A percentile compares a stretch with the other conserved stretches of the same genome.
Evolutionary conservation across 805 yeast genomes (phyloP).

Genomic region (Metschnikowia noctiluminum): DNA sequence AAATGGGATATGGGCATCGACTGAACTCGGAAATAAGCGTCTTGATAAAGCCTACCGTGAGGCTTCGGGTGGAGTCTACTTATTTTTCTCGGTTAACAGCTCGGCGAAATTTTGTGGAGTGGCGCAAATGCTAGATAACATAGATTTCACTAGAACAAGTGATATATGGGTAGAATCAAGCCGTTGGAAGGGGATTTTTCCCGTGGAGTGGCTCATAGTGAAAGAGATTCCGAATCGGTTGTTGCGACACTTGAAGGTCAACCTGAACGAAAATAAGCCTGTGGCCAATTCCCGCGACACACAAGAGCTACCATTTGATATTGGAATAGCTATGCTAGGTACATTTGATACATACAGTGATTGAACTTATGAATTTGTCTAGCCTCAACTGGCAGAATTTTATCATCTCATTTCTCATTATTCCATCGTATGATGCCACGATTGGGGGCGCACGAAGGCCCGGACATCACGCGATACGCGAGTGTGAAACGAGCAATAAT

Average conservation of each 20-base stretch:
- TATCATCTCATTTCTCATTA: too few species aligned
- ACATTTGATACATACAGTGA: constrained; percentile 28
- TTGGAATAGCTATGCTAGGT: constrained; percentile 47
- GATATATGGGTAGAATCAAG: constrained; percentile 46
- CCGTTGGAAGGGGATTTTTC: constrained; percentile 52
- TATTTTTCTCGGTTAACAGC: constrained; percentile 55
- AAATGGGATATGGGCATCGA: constrained; percentile 57
- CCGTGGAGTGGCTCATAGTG: constrained; percentile 50
- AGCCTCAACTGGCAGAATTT: background rate
- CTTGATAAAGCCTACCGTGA: constrained; percentile 42
- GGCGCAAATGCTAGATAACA: constrained; percentile 45
- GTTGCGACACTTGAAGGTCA: constrained; percentile 44
- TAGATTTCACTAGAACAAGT: constrained; percentile 36
- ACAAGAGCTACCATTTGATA: constrained; percentile 50
- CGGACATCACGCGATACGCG: constrained; percentile 3
- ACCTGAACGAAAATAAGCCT: constrained; percentile 46
- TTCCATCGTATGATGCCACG: background rate
- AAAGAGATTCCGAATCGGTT: constrained; percentile 49
- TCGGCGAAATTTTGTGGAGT: constrained; percentile 46
- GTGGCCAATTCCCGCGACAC: constrained; percentile 62
- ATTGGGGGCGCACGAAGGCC: background rate
- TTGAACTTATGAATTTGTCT: background rate
- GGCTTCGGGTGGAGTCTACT: constrained; percentile 33
- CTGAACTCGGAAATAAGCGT: constrained; percentile 53
- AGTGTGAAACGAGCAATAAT: background rate